A percentile compares a stretch with the other conserved stretches of the same genome.
phyloP scores from a whole-genome alignment of 768 basidiomycete species.

The Kondoa subrosea region DNA sequence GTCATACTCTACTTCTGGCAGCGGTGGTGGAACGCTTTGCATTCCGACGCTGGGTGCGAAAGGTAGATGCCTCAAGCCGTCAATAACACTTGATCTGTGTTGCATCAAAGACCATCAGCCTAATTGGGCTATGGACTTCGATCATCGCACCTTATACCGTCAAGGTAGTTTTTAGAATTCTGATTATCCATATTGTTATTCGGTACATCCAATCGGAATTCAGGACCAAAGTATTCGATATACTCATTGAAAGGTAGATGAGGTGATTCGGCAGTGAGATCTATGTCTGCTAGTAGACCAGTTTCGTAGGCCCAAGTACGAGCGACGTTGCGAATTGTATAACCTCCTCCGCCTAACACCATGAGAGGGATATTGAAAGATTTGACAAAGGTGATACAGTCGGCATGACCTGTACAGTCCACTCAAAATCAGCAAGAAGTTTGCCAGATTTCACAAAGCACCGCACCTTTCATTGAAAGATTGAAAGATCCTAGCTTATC shows the following conservation, averaged over 20 bases:
- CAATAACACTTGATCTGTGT: constrained; percentile 39
- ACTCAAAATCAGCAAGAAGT: neutral
- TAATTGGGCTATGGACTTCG: constrained; percentile 2
- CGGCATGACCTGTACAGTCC: constrained; percentile 51
- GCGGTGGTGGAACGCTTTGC: constrained; percentile 63
- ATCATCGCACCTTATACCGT: constrained; percentile 54
- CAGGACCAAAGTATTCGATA: constrained; percentile 93
- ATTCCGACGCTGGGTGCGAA: constrained; percentile 71
- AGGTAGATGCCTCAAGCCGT: constrained; percentile 44
- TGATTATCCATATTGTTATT: constrained; percentile 89
- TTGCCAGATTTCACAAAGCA: neutral
- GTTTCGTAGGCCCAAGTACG: constrained; percentile 94
- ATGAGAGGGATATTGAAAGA: constrained; percentile 70
- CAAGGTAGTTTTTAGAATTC: constrained; percentile 65
- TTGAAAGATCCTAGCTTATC: constrained; percentile 96
- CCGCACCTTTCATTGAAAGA: constrained; percentile 58
- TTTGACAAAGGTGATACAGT: constrained; percentile 72
- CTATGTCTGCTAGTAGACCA: constrained; percentile 75
- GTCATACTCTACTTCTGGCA: constrained; percentile 38
- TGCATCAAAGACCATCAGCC: constrained; percentile 27
- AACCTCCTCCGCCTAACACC: constrained; percentile 85
- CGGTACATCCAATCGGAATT: constrained; percentile 79
- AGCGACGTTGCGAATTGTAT: constrained; percentile 91
- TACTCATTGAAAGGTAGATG: constrained; percentile 71
- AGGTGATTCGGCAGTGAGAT: constrained; percentile 56